Evolutionary conservation across 345 rosid genomes (phyloP).

Genomic region (Bruguiera gymnorhiza): DNA sequence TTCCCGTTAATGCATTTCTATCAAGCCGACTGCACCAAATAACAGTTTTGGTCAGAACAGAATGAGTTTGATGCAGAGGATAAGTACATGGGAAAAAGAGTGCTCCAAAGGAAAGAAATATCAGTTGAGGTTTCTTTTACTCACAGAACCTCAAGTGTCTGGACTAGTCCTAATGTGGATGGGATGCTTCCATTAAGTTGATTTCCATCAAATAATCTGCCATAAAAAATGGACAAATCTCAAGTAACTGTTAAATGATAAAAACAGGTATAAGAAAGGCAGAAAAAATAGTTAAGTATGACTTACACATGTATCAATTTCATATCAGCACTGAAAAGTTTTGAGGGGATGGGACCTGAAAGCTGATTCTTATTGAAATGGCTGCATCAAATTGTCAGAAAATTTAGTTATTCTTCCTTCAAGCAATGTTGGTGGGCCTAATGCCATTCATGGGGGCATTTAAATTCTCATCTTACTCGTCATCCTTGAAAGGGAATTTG

Average conservation of each 20-base stretch:
- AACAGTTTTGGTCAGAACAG: constrained; percentile 12
- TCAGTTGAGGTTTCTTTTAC: constrained; percentile 28
- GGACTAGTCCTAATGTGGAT: constrained; percentile 55
- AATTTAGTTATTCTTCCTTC: constrained; percentile 1
- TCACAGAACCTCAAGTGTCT: constrained; percentile 96
- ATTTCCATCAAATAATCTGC: constrained; percentile 78
- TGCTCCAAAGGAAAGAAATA: neutral
- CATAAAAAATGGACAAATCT: constrained; percentile 7
- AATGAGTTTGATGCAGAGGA: neutral
- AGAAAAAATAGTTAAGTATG: neutral
- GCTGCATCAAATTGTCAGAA: constrained; percentile 43
- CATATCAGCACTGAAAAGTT: constrained; percentile 72
- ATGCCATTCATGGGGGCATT: neutral
- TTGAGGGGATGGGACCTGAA: constrained; percentile 65
- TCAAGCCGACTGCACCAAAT: constrained; percentile 78
- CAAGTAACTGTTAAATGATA: neutral
- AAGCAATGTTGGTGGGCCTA: neutral
- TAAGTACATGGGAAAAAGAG: neutral
- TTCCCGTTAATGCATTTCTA: constrained; percentile 65
- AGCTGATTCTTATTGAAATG: constrained; percentile 94
- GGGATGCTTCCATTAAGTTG: constrained; percentile 70
- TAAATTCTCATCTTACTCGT: neutral
- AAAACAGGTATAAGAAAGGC: neutral
- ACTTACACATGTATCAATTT: constrained; percentile 85
- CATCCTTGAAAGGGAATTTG: neutral